Base-by-base conservation (phyloP, 164 flowering plant species). In the Annona squamosa region DNA sequence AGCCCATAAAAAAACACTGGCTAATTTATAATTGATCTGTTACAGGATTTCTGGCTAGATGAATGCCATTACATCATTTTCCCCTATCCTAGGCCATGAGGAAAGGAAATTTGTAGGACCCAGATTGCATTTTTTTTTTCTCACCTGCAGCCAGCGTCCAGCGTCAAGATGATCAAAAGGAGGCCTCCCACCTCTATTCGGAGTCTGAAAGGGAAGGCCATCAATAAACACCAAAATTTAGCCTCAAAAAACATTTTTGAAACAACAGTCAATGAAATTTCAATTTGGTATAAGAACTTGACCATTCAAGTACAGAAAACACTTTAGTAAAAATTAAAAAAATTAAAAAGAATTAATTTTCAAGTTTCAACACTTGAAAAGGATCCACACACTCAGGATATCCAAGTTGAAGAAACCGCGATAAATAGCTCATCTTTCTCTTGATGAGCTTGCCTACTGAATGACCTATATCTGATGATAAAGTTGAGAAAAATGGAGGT, bases 71-170 rank as follows among this genome's bases (percentile, higher is more conserved):
- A 26, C 37, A 26, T 26, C 37, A 26, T 26, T 26, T 26, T 26
- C 37, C 37, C 37, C 37, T 26, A 26, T 26, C 37, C 37, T 26
- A 26, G 37, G 1, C 37, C 37, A 26, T 26, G 37, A 26, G 37
- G 37, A 26, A 26, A 26, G 37, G 37, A 26, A 26, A 26, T 26
- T 26, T 26, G 37, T 26, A 26, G 37, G 37, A 26, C 1, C 37
- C 37, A 26, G 37, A 26, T 26, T 26, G 37, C 37, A 26, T 26
- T 26, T 26, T 44, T 12, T 66, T 66, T 16, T 66, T 37, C 82
- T 80, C 85, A 92, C 99, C 80, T 88, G 98, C 69, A 95, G 78
- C 99, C 99, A 92, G 46, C 97, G 94, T 69, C 77, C 81, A 44
- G 92, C 80, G 72, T 94, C 99, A 74, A 80, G 77, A 71, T 86